Base-by-base conservation (phyloP, 257 asterid genomes). In the Echium plantagineum region DNA sequence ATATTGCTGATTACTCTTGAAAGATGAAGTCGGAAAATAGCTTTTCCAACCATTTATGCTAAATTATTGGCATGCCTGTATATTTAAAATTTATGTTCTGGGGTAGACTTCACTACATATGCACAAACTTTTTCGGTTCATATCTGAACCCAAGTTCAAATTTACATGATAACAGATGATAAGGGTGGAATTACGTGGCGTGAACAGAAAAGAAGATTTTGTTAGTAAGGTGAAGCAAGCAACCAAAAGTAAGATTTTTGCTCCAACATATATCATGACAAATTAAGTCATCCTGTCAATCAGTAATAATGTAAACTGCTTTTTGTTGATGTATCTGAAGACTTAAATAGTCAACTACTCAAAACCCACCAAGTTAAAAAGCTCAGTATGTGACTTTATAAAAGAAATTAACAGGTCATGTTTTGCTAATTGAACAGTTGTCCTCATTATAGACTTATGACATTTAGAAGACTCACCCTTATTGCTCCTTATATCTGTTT, bases 181-280 rank as follows among this genome's bases (percentile, higher is more conserved):
- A 59, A 83, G 62, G 61, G 82, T 88, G 67, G 72, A 82, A 58
- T 90, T 91, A 60, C 84, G 66, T 31, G 90, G 91, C 57, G 80
- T 81, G 59, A 75, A 74, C 71, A 66, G 26, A 64, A 85, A 75
- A 71, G 83, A 81, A 46, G 77, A 80, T 17, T 85, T 91, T 72
- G 84, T 87, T 64, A 69, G 66, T 71, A 80, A 72, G 74, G 74
- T 91, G 67, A 85, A 78, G 66, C 87, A 83, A 69, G 96, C 95
- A 68, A 62, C 80, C 63, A 77, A 79, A 62, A 73, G 98, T 91
- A 75, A 78, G 90, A 77, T 42, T 55, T 46, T 49, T 24, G 26
- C 28, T 60, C 21, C 48, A 42, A 13, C 15, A 18, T 22, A 42
- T 42, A 42, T 42, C 49, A 12, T 42, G 49, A 42, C 16, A 10